Evolutionary conservation across 176 grass and related monocot genomes (phyloP), one percentile per base, ranked within the genome.

Genomic region (Stipa capillata): DNA sequence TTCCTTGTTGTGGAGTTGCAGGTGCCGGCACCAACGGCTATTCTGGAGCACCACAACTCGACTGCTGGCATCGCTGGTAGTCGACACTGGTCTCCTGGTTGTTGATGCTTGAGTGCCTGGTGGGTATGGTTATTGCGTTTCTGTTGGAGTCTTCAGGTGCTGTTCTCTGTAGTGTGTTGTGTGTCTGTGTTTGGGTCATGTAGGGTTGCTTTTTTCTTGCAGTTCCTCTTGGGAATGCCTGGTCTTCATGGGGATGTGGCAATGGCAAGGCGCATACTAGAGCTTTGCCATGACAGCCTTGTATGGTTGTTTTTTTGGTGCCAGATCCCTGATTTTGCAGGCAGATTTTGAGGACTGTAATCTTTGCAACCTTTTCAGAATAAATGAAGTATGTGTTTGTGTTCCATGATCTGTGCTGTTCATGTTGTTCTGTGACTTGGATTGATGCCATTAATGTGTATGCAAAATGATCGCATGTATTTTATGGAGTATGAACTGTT

Each of bases 301-400:
- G 36, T 84, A 85, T 88, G 92, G 92, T 95, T 94, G 92, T 89
- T 95, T 93, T 92, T 98, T 80, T 86, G n/a, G n/a, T 21, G 45
- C 77, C 87, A 76, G 75, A 72, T 83, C 82, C 83, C 87, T 37
- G 15, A 11, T 96, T 99, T 93, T 89, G 56, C 90, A 87, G 88
- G 92, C 77, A 78, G 70, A 56, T 70, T 87, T 72, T 84, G 86
- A 84, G 90, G 52, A 85, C 88, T 93, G 97, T 89, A 91, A 86
- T 83, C 53, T 82, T 66, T 80, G 84, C 65, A 81, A 89, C 83
- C 82, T 85, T 81, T 49, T 80, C 31, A 89, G 47, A 88, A 88
- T 93, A 86, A 93, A 88, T 78, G 65, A 73, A 87, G 78, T 42
- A 55, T 87, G 77, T 86, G 50, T 83, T 92, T 77, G 47, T 72